phyloP scores from a whole-genome alignment of 495 filamentous ascomycete species.

The Penicillium simplicissimum region DNA sequence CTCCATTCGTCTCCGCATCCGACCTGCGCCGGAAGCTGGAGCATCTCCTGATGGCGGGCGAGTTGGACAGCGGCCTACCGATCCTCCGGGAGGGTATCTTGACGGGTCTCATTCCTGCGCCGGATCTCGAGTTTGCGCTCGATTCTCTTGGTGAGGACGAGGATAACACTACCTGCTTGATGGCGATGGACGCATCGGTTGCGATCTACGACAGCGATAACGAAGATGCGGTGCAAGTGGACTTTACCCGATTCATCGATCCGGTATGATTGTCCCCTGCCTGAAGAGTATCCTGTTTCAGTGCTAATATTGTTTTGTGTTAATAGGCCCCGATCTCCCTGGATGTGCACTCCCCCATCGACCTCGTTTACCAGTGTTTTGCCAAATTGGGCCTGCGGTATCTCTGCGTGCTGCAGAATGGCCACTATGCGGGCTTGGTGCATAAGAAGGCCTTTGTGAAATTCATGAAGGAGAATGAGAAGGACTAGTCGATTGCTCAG shows the following conservation, averaged over 20 bases:
- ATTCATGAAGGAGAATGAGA: constrained; percentile 81
- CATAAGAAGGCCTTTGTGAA: constrained; percentile 98
- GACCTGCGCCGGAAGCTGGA: constrained; percentile 79
- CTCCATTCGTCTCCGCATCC: constrained; percentile 71
- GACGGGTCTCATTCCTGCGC: constrained; percentile 87
- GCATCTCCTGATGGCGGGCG: constrained; percentile 76
- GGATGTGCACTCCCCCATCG: constrained; percentile 88
- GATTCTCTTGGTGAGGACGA: constrained; percentile 74
- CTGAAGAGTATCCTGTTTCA: not conserved
- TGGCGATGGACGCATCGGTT: constrained; percentile 63
- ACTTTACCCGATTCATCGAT: constrained; percentile 92
- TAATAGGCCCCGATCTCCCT: constrained; percentile 75
- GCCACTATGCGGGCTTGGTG: constrained; percentile 85
- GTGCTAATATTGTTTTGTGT: constrained; percentile 8
- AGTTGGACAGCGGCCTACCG: constrained; percentile 89
- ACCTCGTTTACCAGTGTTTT: constrained; percentile 95
- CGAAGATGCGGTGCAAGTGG: constrained; percentile 42
- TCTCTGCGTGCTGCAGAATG: constrained; percentile 83
- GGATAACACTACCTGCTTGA: constrained; percentile 71
- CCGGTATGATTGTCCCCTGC: constrained; percentile 52
- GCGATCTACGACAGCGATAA: constrained; percentile 55
- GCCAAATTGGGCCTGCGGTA: constrained; percentile 91
- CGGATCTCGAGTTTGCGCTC: constrained; percentile 90
- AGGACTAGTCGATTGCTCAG: constrained; percentile 19
- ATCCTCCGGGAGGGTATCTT: constrained; percentile 79